Evolutionary conservation across 352 stramenopile species (phyloP).

Genomic region (Globisporangium uncinulatum): DNA sequence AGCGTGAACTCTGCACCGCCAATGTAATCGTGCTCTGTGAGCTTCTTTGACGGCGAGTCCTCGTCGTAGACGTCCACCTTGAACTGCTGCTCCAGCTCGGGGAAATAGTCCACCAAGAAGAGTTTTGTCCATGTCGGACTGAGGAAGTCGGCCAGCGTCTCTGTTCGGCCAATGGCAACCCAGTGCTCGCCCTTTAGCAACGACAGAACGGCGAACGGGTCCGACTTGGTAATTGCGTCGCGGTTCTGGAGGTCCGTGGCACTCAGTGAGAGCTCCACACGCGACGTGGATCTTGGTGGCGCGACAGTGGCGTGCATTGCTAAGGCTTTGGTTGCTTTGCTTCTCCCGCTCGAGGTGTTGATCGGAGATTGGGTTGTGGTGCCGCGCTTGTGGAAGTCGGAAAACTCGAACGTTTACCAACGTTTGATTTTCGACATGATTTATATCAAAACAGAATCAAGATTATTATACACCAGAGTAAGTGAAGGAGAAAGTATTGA

Average conservation of each 20-base stretch:
- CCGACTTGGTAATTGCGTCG: constrained; percentile 83
- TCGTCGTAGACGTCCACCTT: constrained; percentile 86
- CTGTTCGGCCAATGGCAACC: constrained; percentile 68
- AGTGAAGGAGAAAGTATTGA: too few species aligned
- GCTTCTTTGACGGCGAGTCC: constrained; percentile 58
- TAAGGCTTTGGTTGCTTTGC: background rate
- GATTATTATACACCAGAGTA: too few species aligned
- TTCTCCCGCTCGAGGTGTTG: too few species aligned
- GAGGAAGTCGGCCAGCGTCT: constrained; percentile 67
- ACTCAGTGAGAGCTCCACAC: constrained; percentile 78
- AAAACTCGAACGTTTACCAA: too few species aligned
- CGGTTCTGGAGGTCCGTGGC: constrained; percentile 80
- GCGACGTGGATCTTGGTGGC: constrained; percentile 26
- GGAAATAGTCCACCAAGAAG: constrained; percentile 82
- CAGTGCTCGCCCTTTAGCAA: constrained; percentile 46
- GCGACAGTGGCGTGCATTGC: background rate
- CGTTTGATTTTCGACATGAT: too few species aligned
- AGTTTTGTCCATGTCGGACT: constrained; percentile 77
- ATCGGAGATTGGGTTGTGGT: too few species aligned
- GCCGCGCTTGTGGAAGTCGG: too few species aligned
- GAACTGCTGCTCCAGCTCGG: constrained; percentile 80
- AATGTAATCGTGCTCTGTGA: constrained; percentile 73
- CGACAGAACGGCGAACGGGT: constrained; percentile 78
- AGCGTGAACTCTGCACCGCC: constrained; percentile 69
- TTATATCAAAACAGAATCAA: too few species aligned